Base-by-base conservation (phyloP, 306 rosid species). In the Alnus rubra region DNA sequence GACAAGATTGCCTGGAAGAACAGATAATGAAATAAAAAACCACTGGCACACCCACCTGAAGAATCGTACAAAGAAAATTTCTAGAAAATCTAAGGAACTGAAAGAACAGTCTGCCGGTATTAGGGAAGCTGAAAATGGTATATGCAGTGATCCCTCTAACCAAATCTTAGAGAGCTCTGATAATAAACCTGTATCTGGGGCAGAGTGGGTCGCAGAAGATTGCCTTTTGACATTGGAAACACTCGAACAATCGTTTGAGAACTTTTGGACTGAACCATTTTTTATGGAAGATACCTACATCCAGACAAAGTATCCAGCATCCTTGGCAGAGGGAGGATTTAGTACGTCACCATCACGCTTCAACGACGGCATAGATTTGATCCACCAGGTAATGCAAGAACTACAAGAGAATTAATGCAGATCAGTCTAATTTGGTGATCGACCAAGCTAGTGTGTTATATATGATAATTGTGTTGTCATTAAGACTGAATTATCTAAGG, bases 21-120 rank as follows among this genome's bases (percentile, higher is more conserved):
- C 93, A 1, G 94, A 93, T 78, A 91, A 91, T 39, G 90, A 89
- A 55, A 81, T 93, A 51, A 91, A 93, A 79, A 93, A 89, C 50
- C 82, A 87, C 1, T 93, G 94, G 94, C 90, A 91, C 58, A 93
- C 92, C 54, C 84, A 77, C 79, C 78, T 93, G 8, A 87, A 87
- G 84, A 91, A 85, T 75, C 69, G 78, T 60, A 2, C 15, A 23
- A 47, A 35, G 47, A 16, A 23, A 14, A 74, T 68, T 1, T 50
- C 48, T 45, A 39, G 35, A 18, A 71, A 8, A 9, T 10, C 69
- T 54, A 78, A 76, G 44, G 14, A 23, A 23, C 28, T 15, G 3
- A 52, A 65, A 15, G 12, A 56, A 0, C 60, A 56, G 50, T 37
- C 11, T 47, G 59, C 52, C 47, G 58, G 23, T 45, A 7, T 54